phyloP scores from a whole-genome alignment of 106 monocot species.

The Phalaenopsis aphrodite region DNA sequence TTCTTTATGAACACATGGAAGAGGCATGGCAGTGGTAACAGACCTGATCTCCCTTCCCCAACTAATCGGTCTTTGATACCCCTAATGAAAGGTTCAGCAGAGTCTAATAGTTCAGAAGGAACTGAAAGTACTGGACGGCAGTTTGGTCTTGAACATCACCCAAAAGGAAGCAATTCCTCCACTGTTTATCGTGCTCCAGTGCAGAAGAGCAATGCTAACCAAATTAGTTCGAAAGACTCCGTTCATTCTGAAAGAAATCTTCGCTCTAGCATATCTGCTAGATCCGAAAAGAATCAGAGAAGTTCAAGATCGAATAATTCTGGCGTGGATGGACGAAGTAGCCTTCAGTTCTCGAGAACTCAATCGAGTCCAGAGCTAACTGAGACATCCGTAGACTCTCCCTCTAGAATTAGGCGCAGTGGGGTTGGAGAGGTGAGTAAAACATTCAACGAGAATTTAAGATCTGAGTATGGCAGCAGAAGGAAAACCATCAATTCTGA shows the following conservation, averaged over 20 bases:
- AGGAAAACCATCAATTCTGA: conserved; percentile 35
- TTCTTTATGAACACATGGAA: conserved; percentile 83
- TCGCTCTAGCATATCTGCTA: conserved; percentile 9
- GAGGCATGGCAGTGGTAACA: conserved; percentile 53
- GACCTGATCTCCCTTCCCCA: conserved; percentile 53
- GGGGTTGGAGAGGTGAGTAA: conserved; percentile 29
- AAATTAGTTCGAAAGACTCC: conserved; percentile 9
- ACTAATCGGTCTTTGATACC: conserved; percentile 8
- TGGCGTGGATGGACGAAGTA: conserved; percentile 26
- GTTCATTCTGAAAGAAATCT: conserved; percentile 30
- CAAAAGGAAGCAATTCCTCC: conserved; percentile 12
- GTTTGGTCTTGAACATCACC: neutral
- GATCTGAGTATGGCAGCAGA: conserved; percentile 17
- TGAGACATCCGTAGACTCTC: conserved; percentile 30
- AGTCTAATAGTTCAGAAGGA: neutral
- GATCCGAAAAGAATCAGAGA: conserved; percentile 32
- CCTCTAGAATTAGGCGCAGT: conserved; percentile 21
- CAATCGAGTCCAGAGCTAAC: conserved; percentile 78
- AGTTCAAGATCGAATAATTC: conserved; percentile 19
- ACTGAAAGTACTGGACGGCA: conserved; percentile 3
- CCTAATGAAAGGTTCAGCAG: conserved; percentile 3
- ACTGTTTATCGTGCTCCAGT: neutral
- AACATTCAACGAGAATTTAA: conserved; percentile 21
- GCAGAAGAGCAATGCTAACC: conserved; percentile 23
- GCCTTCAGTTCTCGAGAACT: conserved; percentile 63